Evolutionary conservation across 1,139 yeast genomes (phyloP), one percentile per base, ranked within the genome.

Genomic region (Saccharomycopsis crataegensis): DNA sequence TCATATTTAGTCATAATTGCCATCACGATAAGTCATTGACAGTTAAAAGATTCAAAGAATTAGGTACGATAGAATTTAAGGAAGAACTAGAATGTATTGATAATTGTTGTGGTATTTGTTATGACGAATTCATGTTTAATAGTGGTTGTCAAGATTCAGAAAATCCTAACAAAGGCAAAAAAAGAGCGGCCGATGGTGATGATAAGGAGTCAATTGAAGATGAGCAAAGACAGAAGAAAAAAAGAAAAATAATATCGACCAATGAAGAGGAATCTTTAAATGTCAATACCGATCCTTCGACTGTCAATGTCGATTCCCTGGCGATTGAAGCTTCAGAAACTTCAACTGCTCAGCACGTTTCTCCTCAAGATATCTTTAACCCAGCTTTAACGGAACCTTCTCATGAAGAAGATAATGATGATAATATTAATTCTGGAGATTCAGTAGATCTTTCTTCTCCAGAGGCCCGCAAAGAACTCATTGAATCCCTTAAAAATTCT

Each of bases 81-180:
- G 28, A 37, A 11, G 50, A 46, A 6, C 40, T 49, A 8, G 48
- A 37, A 9, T 31, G 12, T 38, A 6, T 16, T 7, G 54, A 52
- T n/a, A 44, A 53, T 36, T 50, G 50, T 14, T 53, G 56, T 17
- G 43, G 48, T 12, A 51, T 53, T 14, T 53, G 56, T 44, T 53
- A 50, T 31, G 56, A 53, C 28, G 48, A 51, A 14, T 53, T 53
- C 51, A 48, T 16, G n/a, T 51, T 48, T 31, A 46, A 38, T 14
- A 32, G 32, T 8, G 16, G 28, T n/a, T 36, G 40, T 36, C 11
- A 11, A 36, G n/a, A 36, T 11, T 5, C n/a, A 11, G 40, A 36
- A 11, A 36, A 11, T 36, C n/a, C 40, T n/a, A 11, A n/a, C n/a
- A 11, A 11, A 11, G 22, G 38, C 4, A 14, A 37, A n/a, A 28